phyloP scores from a whole-genome alignment of 2,329 filamentous ascomycete species.

The Alternaria alternata region DNA sequence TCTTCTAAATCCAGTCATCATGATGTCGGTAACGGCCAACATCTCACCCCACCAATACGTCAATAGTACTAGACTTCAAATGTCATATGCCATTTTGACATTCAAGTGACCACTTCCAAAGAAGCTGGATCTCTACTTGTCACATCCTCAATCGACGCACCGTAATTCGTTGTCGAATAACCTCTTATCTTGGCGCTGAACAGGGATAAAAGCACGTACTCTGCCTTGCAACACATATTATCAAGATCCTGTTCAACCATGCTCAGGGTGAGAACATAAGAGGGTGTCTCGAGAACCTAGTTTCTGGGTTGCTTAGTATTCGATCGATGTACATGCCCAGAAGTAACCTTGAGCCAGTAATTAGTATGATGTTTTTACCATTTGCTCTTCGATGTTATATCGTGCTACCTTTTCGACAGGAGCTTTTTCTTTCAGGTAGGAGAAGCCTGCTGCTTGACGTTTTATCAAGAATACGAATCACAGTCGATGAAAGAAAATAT shows the following conservation, averaged over 20 bases:
- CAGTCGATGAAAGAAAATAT: too few relatives aligned
- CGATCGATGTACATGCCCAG: background rate
- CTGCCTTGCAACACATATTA: background rate
- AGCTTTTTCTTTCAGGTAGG: background rate
- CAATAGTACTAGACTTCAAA: background rate
- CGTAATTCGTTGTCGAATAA: background rate
- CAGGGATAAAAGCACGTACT: background rate
- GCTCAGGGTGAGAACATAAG: background rate
- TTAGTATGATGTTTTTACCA: background rate
- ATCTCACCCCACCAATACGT: background rate
- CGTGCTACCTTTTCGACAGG: background rate
- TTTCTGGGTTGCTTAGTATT: background rate
- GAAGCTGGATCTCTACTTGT: background rate
- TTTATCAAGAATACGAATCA: background rate
- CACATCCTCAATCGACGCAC: background rate
- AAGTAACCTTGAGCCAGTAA: background rate
- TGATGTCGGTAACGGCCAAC: background rate
- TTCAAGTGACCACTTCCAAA: background rate
- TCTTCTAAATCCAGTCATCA: background rate
- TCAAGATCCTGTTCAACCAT: background rate
- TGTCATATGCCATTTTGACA: background rate
- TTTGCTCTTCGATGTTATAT: background rate
- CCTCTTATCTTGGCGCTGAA: background rate
- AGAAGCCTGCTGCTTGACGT: background rate
- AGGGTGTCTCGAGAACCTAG: background rate